Evolutionary conservation across 108 stramenopile species (phyloP).

Genomic region (Fragilaria crotonensis): DNA sequence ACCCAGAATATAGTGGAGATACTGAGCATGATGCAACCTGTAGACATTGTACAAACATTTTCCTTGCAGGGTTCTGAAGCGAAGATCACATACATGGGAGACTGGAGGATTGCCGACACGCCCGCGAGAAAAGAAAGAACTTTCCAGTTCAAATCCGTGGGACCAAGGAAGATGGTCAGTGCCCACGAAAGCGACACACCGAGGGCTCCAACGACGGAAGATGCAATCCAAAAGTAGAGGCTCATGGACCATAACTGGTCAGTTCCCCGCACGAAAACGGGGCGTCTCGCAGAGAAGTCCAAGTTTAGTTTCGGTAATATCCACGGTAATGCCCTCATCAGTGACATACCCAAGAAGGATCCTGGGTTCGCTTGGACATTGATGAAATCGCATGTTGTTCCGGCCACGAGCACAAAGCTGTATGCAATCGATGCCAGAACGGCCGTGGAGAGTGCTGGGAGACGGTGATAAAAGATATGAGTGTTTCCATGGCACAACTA

Average conservation of each 20-base stretch:
- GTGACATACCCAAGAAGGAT: neutral
- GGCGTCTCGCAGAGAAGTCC: neutral
- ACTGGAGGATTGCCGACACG: conserved; percentile 20
- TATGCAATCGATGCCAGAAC: conserved; percentile 13
- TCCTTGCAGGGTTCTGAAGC: conserved; percentile 23
- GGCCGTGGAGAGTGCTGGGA: conserved; percentile 18
- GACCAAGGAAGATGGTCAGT: conserved; percentile 13
- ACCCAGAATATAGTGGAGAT: conserved; percentile 21
- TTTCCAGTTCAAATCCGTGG: conserved; percentile 25
- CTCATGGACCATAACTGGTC: neutral
- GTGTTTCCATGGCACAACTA: neutral
- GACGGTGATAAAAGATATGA: conserved; percentile 16
- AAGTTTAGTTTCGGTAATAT: conserved; percentile 8
- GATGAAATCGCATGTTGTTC: conserved; percentile 20
- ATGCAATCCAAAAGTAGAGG: conserved; percentile 14
- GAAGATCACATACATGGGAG: conserved; percentile 31
- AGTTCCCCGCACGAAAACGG: no score
- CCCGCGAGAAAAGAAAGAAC: conserved; percentile 15
- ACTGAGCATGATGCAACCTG: conserved; percentile 18
- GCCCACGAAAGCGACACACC: conserved; percentile 12
- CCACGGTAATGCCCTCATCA: no score
- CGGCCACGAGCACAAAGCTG: conserved; percentile 9
- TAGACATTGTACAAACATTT: conserved; percentile 18
- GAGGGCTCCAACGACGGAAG: conserved; percentile 11
- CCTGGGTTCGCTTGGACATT: conserved; percentile 18